Conservation (phyloP, 768 basidiomycete genomes). For the Leccinum subtestaceum region DNA sequence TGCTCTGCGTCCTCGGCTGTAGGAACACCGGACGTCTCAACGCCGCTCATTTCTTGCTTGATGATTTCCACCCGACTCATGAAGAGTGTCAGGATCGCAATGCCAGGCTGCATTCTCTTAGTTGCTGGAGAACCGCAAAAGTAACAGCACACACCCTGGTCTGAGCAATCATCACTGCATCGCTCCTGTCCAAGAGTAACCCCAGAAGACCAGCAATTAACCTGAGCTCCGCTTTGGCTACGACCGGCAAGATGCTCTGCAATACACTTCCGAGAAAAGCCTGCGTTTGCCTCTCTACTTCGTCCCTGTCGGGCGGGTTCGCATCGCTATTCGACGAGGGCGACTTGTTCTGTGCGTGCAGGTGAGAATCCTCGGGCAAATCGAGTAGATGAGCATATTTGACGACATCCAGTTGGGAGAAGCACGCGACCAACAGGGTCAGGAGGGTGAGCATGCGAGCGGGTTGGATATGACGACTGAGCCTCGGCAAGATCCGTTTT, state of each 20-base stretch:
- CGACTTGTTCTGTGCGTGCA: conserved; percentile 18
- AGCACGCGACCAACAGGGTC: conserved; percentile 91
- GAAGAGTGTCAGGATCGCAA: conserved; percentile 87
- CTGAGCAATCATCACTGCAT: conserved; percentile 68
- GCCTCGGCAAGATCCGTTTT: conserved; percentile 86
- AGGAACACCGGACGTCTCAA: conserved; percentile 57
- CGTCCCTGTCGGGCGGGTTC: conserved; percentile 46
- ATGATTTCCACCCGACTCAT: conserved; percentile 91
- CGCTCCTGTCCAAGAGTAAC: conserved; percentile 74
- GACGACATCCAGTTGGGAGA: conserved; percentile 91
- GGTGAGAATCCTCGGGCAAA: conserved; percentile 53
- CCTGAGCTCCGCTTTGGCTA: conserved; percentile 75
- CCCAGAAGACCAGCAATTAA: conserved; percentile 86
- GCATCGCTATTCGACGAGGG: conserved; percentile 18
- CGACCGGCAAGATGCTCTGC: conserved; percentile 81
- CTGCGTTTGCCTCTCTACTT: conserved; percentile 87
- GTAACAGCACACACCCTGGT: conserved; percentile 62
- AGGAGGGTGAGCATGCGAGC: conserved; percentile 82
- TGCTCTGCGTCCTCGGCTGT: conserved; percentile 75
- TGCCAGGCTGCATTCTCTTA: conserved; percentile 66
- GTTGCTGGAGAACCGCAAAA: not conserved
- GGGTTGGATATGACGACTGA: conserved; percentile 77
- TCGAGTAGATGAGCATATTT: conserved; percentile 72
- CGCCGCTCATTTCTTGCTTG: conserved; percentile 61
- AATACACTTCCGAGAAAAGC: conserved; percentile 83